Evolutionary conservation across 352 stramenopile genomes (phyloP).

Genomic region (Phytophthora rubi): DNA sequence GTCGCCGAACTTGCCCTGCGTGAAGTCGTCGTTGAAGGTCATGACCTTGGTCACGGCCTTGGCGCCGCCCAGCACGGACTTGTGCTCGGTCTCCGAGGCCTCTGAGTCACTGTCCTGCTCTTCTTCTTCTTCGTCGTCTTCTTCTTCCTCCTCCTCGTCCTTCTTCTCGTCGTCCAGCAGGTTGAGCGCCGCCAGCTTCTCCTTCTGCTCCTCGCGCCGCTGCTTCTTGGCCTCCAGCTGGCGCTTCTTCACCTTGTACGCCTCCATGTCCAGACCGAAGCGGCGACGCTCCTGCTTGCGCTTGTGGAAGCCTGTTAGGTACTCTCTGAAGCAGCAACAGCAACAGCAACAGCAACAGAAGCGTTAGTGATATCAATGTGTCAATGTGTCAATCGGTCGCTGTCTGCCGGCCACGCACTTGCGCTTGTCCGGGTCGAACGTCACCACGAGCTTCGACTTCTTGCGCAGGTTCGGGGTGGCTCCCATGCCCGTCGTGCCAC

Average conservation of each 20-base stretch:
- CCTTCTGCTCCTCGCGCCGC: constrained; percentile 81
- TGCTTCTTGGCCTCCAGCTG: constrained; percentile 85
- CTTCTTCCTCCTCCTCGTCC: constrained; percentile 37
- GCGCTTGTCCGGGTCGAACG: constrained; percentile 87
- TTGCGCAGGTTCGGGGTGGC: constrained; percentile 60
- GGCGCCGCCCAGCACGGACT: constrained; percentile 25
- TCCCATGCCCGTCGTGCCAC: constrained; percentile 32
- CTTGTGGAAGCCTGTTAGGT: constrained; percentile 88
- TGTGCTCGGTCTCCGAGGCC: constrained; percentile 40
- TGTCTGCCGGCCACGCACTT: constrained; percentile 50
- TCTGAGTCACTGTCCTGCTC: constrained; percentile 44
- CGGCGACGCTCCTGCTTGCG: constrained; percentile 87
- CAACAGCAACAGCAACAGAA: background rate
- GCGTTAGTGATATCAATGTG: background rate
- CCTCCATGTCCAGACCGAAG: constrained; percentile 90
- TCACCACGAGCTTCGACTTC: constrained; percentile 89
- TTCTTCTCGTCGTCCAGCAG: constrained; percentile 57
- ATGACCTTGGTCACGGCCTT: constrained; percentile 69
- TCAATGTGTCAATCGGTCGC: background rate
- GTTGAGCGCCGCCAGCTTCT: constrained; percentile 66
- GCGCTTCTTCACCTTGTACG: constrained; percentile 89
- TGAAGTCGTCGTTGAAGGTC: constrained; percentile 84
- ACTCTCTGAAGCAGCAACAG: constrained; percentile 53
- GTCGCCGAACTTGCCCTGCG: constrained; percentile 86
- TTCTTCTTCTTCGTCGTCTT: constrained; percentile 30